phyloP scores from a whole-genome alignment of 306 rosid species.

The Prunus mume region DNA sequence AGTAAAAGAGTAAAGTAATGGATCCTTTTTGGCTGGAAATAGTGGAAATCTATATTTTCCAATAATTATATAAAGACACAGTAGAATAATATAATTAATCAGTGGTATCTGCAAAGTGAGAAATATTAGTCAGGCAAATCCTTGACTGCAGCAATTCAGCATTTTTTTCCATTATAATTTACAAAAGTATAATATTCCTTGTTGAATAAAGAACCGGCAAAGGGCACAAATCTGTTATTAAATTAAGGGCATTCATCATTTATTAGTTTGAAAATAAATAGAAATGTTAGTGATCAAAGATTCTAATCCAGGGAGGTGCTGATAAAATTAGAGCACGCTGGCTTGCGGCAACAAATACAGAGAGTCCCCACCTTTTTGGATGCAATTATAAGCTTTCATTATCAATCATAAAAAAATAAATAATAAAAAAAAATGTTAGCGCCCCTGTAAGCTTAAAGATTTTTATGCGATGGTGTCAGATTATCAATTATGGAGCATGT shows the following conservation, averaged over 20 bases:
- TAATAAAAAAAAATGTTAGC: neutral
- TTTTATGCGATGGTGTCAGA: too few relatives aligned
- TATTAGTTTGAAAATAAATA: neutral
- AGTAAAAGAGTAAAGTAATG: neutral
- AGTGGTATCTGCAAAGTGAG: constrained; percentile 12
- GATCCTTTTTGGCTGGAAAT: neutral
- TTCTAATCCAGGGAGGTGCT: neutral
- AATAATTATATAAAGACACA: too few relatives aligned
- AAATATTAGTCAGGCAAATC: constrained; percentile 5
- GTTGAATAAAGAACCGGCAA: too few relatives aligned
- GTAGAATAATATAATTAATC: neutral
- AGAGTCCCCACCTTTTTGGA: neutral
- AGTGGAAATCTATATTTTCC: too few relatives aligned
- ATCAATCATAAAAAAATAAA: neutral
- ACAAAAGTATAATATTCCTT: too few relatives aligned
- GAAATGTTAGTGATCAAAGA: neutral
- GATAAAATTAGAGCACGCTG: neutral
- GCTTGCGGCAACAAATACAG: neutral
- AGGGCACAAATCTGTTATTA: neutral
- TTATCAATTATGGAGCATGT: too few relatives aligned
- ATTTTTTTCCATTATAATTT: neutral
- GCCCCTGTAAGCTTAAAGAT: neutral
- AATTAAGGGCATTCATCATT: neutral
- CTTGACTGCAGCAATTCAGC: neutral
- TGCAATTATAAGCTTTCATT: neutral